phyloP scores from a whole-genome alignment of 257 asterid genomes.

The Eucommia ulmoides region DNA sequence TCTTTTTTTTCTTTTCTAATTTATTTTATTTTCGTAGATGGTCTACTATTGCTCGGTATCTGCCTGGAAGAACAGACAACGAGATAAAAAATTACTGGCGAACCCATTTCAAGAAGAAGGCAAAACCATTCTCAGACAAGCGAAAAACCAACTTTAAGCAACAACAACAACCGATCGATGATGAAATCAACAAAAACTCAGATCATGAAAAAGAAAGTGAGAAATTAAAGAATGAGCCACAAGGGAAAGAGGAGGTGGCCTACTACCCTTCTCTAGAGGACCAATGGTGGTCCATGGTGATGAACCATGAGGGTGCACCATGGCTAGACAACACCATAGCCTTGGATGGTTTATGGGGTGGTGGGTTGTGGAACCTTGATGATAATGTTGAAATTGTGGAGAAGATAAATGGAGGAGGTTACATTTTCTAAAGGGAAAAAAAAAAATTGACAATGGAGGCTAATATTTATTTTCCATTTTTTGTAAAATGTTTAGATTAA shows the following conservation, averaged over 20 bases:
- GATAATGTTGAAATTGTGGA: too few species aligned
- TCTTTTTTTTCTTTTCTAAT: neutral
- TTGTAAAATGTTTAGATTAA: too few species aligned
- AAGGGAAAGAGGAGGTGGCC: neutral
- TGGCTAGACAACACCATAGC: conserved; percentile 19
- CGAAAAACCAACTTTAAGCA: conserved; percentile 4
- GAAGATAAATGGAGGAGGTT: too few species aligned
- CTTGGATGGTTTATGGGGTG: conserved; percentile 30
- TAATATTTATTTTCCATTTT: too few species aligned
- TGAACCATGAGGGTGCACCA: conserved; percentile 9
- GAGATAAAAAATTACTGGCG: conserved; percentile 31
- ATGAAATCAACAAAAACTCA: neutral
- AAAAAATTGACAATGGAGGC: too few species aligned
- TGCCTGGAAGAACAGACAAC: conserved; percentile 35
- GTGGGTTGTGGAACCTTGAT: conserved; percentile 41
- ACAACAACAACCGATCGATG: conserved; percentile 1
- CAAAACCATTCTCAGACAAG: conserved; percentile 7
- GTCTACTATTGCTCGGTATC: conserved; percentile 31
- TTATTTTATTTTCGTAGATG: conserved; percentile 8
- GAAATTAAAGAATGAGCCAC: neutral
- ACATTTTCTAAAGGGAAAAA: too few species aligned
- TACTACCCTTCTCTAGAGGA: conserved; percentile 2
- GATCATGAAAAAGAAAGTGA: neutral
- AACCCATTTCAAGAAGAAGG: conserved; percentile 24
- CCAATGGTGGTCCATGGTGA: conserved; percentile 4